Percentiles rank a stretch among this genome's conserved stretches.
These are phyloP conservation scores for Talaromyces piceae DNA, from an alignment of 2,329 filamentous ascomycete genomes.

Conservation along the genomic window DNA sequence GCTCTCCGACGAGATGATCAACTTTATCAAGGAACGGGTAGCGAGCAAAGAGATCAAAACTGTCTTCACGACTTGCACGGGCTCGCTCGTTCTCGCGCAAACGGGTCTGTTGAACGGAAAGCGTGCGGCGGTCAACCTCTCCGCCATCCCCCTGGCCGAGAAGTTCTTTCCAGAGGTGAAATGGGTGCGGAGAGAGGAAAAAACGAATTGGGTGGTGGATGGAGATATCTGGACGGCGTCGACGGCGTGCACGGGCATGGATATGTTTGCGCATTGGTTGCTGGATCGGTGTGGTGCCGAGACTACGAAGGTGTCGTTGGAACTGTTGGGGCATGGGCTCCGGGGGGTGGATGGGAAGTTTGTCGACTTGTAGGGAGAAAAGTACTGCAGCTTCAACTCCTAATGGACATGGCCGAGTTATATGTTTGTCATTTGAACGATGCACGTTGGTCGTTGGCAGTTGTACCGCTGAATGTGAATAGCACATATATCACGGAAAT, in stretches of 20 bases:
- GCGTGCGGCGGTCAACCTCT: conserved; percentile 2
- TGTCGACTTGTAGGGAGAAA: not conserved
- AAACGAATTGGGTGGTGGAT: conserved; percentile 7
- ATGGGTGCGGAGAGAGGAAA: not conserved
- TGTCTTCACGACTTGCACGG: conserved; percentile 10
- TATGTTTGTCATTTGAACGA: too few species aligned
- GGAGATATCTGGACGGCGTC: conserved; percentile 8
- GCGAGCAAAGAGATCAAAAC: conserved; percentile 8
- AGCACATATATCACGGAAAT: too few species aligned
- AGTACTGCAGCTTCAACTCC: too few species aligned
- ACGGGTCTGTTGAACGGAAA: conserved; percentile 10
- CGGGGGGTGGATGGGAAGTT: conserved; percentile 5
- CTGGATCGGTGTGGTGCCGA: conserved; percentile 4
- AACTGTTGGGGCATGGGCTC: not conserved
- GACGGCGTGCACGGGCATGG: conserved; percentile 6
- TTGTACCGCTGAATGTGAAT: too few species aligned
- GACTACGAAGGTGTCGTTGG: conserved; percentile 1
- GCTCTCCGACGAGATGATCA: conserved; percentile 3
- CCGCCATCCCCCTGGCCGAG: not conserved
- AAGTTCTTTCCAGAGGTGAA: conserved; percentile 7
- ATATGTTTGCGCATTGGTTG: conserved; percentile 11
- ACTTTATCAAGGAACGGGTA: conserved; percentile 5
- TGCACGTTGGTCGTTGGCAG: too few species aligned
- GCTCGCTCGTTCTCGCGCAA: conserved; percentile 7
- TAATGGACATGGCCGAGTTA: too few species aligned